phyloP scores from a whole-genome alignment of 1,139 yeast species.

The Debaryomyces sp. region DNA sequence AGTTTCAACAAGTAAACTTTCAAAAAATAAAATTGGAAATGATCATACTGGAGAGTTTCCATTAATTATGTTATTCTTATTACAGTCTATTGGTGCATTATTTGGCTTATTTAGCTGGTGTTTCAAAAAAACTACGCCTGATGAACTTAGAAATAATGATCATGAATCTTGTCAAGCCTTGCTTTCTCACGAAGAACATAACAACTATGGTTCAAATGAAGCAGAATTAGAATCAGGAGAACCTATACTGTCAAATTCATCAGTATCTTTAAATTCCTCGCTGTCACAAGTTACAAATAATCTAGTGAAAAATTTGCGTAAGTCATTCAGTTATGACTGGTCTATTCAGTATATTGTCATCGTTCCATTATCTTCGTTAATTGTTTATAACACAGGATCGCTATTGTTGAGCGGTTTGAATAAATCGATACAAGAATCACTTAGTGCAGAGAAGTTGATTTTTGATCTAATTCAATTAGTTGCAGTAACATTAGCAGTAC shows the following conservation, averaged over 20 bases:
- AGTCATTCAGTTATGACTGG: constrained; percentile 75
- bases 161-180: constrained; percentile 36
- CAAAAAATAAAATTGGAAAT: constrained; percentile 39
- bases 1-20: constrained; percentile 46
- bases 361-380: constrained; percentile 64
- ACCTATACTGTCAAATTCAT: constrained; percentile 14
- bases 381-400: constrained; percentile 54
- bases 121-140: constrained; percentile 24
- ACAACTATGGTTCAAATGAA: constrained; percentile 29
- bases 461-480: constrained; percentile 41
- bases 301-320: constrained; percentile 12
- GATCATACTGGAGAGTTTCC: constrained; percentile 66
- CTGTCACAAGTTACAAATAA: background rate
- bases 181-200: constrained; percentile 19
- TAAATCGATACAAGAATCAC: constrained; percentile 72
- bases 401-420: constrained; percentile 63
- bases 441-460: constrained; percentile 47
- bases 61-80: constrained; percentile 50
- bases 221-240: constrained; percentile 10
- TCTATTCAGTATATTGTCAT: constrained; percentile 66
- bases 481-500: constrained; percentile 49
- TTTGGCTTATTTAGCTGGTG: constrained; percentile 58
- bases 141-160: constrained; percentile 13
- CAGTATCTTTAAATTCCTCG: constrained; percentile 4
- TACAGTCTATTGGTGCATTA: constrained; percentile 54